Evolutionary conservation across 1,284 basidiomycete species (phyloP).

Genomic region (Marasmius oreades): DNA sequence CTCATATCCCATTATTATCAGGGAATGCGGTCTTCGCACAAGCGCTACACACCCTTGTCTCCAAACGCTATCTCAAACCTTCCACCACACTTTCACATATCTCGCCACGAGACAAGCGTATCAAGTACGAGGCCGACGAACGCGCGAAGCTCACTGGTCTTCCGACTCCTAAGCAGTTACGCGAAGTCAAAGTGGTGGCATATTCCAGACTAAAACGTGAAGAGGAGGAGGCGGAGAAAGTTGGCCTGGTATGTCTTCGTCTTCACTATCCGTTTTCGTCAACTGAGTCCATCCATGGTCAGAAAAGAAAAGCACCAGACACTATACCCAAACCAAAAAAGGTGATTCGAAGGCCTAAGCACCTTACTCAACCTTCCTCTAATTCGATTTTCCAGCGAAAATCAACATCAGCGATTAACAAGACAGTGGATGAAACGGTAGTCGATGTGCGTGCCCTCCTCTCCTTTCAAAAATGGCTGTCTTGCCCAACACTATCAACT

Average conservation of each 20-base stretch:
- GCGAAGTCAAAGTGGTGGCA: constrained; percentile 64
- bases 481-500: constrained; percentile 12
- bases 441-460: constrained; percentile 59
- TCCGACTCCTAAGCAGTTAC: constrained; percentile 72
- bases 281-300: neutral
- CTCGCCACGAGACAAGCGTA: constrained; percentile 72
- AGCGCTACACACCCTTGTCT: constrained; percentile 62
- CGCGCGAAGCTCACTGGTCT: constrained; percentile 67
- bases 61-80: constrained; percentile 64
- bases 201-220: constrained; percentile 60
- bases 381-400: constrained; percentile 44
- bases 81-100: constrained; percentile 69
- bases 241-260: constrained; percentile 65
- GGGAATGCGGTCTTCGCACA: constrained; percentile 52
- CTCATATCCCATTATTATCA: constrained; percentile 23
- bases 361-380: neutral
- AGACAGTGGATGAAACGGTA: constrained; percentile 51
- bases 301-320: constrained; percentile 42
- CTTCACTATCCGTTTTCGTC: constrained; percentile 1
- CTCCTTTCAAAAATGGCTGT: neutral
- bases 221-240: constrained; percentile 67
- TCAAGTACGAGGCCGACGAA: constrained; percentile 73
- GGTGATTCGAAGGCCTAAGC: neutral
- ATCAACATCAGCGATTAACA: constrained; percentile 27
- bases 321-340: constrained; percentile 46